Evolutionary conservation across 2,329 filamentous ascomycete species (phyloP), one percentile per base, ranked within the genome.

Genomic region (Pyrenochaeta sp.): DNA sequence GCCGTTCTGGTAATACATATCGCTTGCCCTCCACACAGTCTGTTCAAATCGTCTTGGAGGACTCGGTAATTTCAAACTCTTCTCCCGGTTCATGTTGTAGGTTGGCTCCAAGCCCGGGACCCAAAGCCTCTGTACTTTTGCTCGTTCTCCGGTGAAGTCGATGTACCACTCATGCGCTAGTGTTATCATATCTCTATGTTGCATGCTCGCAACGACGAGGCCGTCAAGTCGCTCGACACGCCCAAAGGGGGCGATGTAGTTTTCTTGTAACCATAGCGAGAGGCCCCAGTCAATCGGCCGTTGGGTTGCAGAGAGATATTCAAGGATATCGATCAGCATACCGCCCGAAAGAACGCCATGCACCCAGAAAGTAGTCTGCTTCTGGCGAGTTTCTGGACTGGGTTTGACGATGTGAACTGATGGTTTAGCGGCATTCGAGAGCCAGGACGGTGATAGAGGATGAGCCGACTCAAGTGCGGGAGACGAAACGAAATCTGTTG

Each of bases 181-280:
- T 14, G 41, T 17, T 17, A 58, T 29, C 18, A 45, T 52, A 12
- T 39, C 43, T 42, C 31, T 39, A 29, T 58, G 18, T 2, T 37
- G 9, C 15, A 33, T 17, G 12, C 45, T 37, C 3, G 29, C 37
- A 10, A 59, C 54, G 21, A 61, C 31, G 21, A 61, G 41, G 3
- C 58, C 58, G 43, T 61, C 61, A n/a, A 43, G 29, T 18, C 44
- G 36, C 4, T 57, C 44, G 37, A 64, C 45, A 14, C 39, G 37
- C 3, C 35, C 46, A 18, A 59, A 61, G 14, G 46, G 44, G 41
- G 45, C 36, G 35, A 59, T 49, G 31, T 57, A 64, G 27, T 50
- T 37, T 10, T 33, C 17, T 29, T 52, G 45, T 3, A 60, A 41
- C 51, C 51, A 57, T 29, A 37, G 36, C 18, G 42, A 45, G 15